Conservation (phyloP, 2,329 filamentous ascomycete species). For the Grosmannia huntii region DNA sequence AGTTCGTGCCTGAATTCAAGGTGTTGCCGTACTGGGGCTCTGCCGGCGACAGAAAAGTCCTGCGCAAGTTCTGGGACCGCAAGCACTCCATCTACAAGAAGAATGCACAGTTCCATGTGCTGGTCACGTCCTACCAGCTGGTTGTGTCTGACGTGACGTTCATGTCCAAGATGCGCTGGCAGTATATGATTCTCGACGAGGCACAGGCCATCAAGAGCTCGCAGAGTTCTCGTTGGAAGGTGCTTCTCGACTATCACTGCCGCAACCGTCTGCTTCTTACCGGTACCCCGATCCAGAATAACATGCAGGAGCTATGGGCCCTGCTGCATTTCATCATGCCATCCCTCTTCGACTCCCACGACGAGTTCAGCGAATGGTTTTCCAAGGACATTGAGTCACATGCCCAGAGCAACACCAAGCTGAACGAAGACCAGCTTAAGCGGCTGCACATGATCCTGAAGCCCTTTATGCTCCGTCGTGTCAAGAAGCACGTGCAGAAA, state of each 20-base stretch:
- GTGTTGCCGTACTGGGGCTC: constrained; percentile 96
- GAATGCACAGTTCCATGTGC: constrained; percentile 88
- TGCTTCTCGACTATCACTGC: constrained; percentile 83
- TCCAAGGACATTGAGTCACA: constrained; percentile 96
- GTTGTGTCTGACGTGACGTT: constrained; percentile 94
- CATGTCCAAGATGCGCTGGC: constrained; percentile 98
- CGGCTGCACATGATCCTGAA: constrained; percentile 98
- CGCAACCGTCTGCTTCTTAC: constrained; percentile 88
- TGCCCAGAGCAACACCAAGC: constrained; percentile 96
- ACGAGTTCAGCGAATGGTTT: constrained; percentile 90
- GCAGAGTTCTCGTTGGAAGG: constrained; percentile 93
- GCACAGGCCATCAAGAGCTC: constrained; percentile 99
- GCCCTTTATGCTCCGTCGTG: constrained; percentile 97
- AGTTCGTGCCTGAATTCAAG: constrained; percentile 89
- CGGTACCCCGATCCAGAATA: constrained; percentile 97
- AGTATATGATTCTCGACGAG: constrained; percentile 99
- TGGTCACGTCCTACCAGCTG: constrained; percentile 93
- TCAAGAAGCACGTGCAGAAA: constrained; percentile 99
- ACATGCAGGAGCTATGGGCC: constrained; percentile 99
- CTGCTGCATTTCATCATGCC: constrained; percentile 99
- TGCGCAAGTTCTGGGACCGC: constrained; percentile 98
- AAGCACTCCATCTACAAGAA: constrained; percentile 93
- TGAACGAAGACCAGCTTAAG: constrained; percentile 95
- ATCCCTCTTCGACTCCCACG: constrained; percentile 89
- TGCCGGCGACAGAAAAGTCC: constrained; percentile 83